phyloP scores from a whole-genome alignment of 2,329 filamentous ascomycete genomes.

The Phialophora verrucosa region DNA sequence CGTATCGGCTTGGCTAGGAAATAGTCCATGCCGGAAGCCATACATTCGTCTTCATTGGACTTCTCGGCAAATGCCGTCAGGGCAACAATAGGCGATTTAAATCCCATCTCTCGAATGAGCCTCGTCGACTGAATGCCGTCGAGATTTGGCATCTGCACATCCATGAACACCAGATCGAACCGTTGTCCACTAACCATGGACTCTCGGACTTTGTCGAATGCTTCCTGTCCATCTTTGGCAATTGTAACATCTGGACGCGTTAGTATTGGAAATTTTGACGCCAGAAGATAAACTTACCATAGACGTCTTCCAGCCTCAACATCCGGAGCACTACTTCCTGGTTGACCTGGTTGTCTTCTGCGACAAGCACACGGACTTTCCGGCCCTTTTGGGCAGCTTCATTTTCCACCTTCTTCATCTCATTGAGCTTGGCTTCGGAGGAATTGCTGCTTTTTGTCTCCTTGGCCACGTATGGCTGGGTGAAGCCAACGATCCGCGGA shows the following conservation, averaged over 20 bases:
- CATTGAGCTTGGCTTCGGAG: conserved; percentile 67
- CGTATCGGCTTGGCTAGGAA: conserved; percentile 79
- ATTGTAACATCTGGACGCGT: conserved; percentile 78
- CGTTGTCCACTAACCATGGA: conserved; percentile 74
- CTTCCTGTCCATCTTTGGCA: conserved; percentile 84
- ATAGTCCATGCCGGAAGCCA: conserved; percentile 90
- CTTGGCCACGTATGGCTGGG: conserved; percentile 46
- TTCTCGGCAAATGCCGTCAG: conserved; percentile 90
- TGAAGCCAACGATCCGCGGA: conserved; percentile 40
- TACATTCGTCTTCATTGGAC: conserved; percentile 82
- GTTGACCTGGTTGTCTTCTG: conserved; percentile 75
- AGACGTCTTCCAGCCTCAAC: conserved; percentile 59
- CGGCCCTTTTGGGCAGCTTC: conserved; percentile 61
- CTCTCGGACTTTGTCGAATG: conserved; percentile 81
- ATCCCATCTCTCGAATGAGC: conserved; percentile 84
- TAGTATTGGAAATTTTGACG: conserved; percentile 64
- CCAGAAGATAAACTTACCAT: conserved; percentile 43
- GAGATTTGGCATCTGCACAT: conserved; percentile 91
- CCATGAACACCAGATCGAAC: conserved; percentile 94
- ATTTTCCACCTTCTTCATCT: conserved; percentile 68
- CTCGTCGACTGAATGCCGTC: conserved; percentile 86
- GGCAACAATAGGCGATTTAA: conserved; percentile 85
- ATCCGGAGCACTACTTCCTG: conserved; percentile 68
- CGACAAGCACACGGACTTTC: conserved; percentile 81
- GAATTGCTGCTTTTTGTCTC: conserved; percentile 45